Base-by-base conservation (phyloP, 2,329 filamentous ascomycete species). In the Incumbomyces delicatus region DNA sequence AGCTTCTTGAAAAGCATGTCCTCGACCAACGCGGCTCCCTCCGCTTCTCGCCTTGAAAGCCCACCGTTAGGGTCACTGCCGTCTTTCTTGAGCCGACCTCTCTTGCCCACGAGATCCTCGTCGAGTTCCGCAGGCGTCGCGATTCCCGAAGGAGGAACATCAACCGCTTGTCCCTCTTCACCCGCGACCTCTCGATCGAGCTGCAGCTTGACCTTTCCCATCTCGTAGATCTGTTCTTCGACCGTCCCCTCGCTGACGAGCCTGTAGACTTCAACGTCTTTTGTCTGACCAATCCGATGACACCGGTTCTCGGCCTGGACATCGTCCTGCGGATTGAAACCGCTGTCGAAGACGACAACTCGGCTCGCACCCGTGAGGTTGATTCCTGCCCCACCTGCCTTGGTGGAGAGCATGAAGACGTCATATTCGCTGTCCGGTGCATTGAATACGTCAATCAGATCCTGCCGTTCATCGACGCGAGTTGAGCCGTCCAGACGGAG, bases 301-400 rank as follows among this genome's bases (percentile, higher is more conserved):
- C 92, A 92, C 14, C 92, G 82, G 63, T 98, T 96, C 71, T 96
- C 92, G 0, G 92, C 92, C 64, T 98, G 92, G n/a, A 95, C 81
- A 61, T 98, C 92, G 57, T 96, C 90, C 62, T 98, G 92, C 0
- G 92, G 92, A 58, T 98, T 98, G 69, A 95, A 95, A n/a, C 83
- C 87, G 53, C 85, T 85, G 65, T 98, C 92, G 63, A 96, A 95
- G 59, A 98, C 92, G 65, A 98, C 80, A 57, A 98, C 90, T 67
- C 95, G 96, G 71, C 96, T 96, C 3, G 92, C 92, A 31, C 85
- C 86, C 6, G 90, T 92, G 46, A 98, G 69, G 65, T 98, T 98
- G 69, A 98, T 94, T 34, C 92, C 92, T 0, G 90, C 92, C n/a
- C 92, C 92, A 44, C 92, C 92, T 0, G 90, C 89, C 50, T 88